phyloP scores from a whole-genome alignment of 257 asterid genomes.

The Solanum tarapatanum region DNA sequence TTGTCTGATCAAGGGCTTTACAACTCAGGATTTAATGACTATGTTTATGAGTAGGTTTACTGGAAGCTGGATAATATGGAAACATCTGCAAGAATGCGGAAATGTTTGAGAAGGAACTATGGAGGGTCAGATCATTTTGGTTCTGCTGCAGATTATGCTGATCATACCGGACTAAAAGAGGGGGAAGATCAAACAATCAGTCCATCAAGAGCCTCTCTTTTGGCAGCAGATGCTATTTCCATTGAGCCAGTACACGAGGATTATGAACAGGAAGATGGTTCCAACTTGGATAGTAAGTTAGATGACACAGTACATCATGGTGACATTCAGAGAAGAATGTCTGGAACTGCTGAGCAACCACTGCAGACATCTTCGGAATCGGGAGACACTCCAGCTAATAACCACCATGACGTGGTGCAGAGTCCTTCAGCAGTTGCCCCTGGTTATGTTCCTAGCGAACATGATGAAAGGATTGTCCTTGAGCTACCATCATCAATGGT shows the following conservation, averaged over 20 bases:
- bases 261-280: constrained; percentile 62
- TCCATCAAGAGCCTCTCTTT: constrained; percentile 72
- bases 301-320: constrained; percentile 28
- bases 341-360: constrained; percentile 48
- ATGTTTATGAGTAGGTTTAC: constrained; percentile 47
- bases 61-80: constrained; percentile 94
- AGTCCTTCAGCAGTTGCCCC: constrained; percentile 54
- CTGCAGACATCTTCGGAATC: constrained; percentile 22
- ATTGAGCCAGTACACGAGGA: constrained; percentile 54
- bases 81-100: constrained; percentile 93
- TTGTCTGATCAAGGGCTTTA: constrained; percentile 11
- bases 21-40: constrained; percentile 5
- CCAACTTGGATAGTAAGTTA: constrained; percentile 30
- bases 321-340: constrained; percentile 29
- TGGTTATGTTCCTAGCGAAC: constrained; percentile 87
- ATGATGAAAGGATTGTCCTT: constrained; percentile 81
- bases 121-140: constrained; percentile 86
- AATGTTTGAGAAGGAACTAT: constrained; percentile 72
- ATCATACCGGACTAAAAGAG: constrained; percentile 31
- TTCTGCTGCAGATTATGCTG: constrained; percentile 91
- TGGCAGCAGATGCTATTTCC: constrained; percentile 89
- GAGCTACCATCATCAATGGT: constrained; percentile 95
- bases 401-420: constrained; percentile 41
- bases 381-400: constrained; percentile 23
- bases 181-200: constrained; percentile 43